Percentiles rank a stretch among this genome's conserved stretches.
phyloP scores from a whole-genome alignment of 2,329 filamentous ascomycete genomes.

The Fusarium bactridioides region DNA sequence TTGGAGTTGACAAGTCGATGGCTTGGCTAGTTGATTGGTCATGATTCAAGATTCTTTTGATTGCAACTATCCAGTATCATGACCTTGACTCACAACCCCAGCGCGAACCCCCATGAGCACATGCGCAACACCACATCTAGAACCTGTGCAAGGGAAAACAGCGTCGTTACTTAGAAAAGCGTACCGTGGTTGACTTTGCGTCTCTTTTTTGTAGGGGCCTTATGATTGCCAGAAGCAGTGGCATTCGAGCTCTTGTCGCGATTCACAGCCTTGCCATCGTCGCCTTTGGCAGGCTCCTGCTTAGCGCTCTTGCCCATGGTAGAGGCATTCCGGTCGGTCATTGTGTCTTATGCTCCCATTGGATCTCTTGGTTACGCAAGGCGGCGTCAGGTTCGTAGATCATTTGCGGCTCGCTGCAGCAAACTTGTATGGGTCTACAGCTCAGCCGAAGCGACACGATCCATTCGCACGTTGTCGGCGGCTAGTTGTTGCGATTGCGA shows the following conservation, averaged over 20 bases:
- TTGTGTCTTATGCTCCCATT: constrained; percentile 46
- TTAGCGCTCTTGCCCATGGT: constrained; percentile 46
- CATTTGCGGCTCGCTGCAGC: constrained; percentile 46
- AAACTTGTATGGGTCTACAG: constrained; percentile 34
- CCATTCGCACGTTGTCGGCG: constrained; percentile 36
- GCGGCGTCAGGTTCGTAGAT: constrained; percentile 42
- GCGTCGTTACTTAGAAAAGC: constrained; percentile 43
- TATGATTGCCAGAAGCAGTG: constrained; percentile 43
- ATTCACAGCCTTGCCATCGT: constrained; percentile 44
- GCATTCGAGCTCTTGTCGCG: constrained; percentile 41
- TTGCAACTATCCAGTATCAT: constrained; percentile 22
- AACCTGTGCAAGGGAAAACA: background rate
- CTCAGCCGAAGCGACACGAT: constrained; percentile 38
- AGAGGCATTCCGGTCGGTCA: constrained; percentile 47
- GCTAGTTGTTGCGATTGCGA: constrained; percentile 26
- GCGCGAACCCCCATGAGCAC: background rate
- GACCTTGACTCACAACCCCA: constrained; percentile 9
- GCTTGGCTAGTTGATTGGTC: constrained; percentile 21
- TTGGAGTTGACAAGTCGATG: constrained; percentile 15
- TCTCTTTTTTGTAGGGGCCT: constrained; percentile 82
- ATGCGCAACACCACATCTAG: constrained; percentile 1
- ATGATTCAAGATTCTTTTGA: constrained; percentile 9
- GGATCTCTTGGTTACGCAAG: constrained; percentile 46
- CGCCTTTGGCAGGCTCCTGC: constrained; percentile 36
- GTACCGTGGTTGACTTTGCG: constrained; percentile 91